Conservation (phyloP, 176 grass and related monocot genomes). For the Triticum aestivum region IWGSC_CS_RefSeq_v2.1 NC_057804.1:161318503-161319002, state of each 20-base stretch:
- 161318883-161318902: background rate
- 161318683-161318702: constrained; percentile 99
- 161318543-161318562: background rate
- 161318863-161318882: background rate
- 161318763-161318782: constrained; percentile 90
- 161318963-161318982: too few species aligned
- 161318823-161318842: constrained; percentile 91
- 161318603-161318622: constrained; percentile 89
- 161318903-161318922: background rate
- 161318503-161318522: background rate
- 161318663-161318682: constrained; percentile 94
- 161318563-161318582: background rate
- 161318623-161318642: constrained; percentile 88
- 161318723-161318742: constrained; percentile 88
- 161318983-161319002: too few species aligned
- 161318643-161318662: constrained; percentile 84
- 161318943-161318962: background rate
- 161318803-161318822: constrained; percentile 98
- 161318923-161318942: background rate
- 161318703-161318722: constrained; percentile 99
- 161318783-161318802: constrained; percentile 92
- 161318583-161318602: constrained; percentile 78
- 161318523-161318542: background rate
- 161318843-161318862: background rate
- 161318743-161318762: constrained; percentile 84